phyloP scores from a whole-genome alignment of 2,329 filamentous ascomycete species.

The Phaeophleospora eucalypticola region DNA sequence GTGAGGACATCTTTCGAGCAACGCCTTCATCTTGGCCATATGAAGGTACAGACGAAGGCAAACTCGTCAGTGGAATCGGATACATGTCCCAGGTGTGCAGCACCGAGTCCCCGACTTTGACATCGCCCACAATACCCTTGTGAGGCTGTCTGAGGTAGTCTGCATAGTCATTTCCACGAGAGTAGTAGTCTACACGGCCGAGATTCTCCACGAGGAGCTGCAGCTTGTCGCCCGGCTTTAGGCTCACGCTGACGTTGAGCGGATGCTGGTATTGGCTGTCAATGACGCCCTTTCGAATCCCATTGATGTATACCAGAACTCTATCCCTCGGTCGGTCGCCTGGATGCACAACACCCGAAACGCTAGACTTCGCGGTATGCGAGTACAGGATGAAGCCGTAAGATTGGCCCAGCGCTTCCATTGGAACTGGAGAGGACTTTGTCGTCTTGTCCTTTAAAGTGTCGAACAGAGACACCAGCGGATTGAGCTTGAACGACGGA shows the following conservation, averaged over 20 bases:
- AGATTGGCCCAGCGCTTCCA: constrained; percentile 8
- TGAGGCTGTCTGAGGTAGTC: constrained; percentile 37
- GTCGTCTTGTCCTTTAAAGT: background rate
- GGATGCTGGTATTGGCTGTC: constrained; percentile 45
- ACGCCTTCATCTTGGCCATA: background rate
- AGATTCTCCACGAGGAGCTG: constrained; percentile 49
- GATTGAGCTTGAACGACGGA: constrained; percentile 37
- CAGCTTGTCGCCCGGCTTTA: constrained; percentile 40
- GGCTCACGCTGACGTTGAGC: constrained; percentile 35
- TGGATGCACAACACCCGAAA: constrained; percentile 29
- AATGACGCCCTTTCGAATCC: constrained; percentile 40
- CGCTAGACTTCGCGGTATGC: constrained; percentile 3
- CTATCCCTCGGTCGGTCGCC: constrained; percentile 47
- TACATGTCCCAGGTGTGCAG: constrained; percentile 42
- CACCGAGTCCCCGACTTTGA: constrained; percentile 36
- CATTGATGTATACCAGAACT: constrained; percentile 48
- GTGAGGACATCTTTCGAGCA: background rate
- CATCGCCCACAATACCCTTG: constrained; percentile 45
- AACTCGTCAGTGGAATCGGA: constrained; percentile 27
- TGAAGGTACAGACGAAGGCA: background rate
- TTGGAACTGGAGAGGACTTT: constrained; percentile 1
- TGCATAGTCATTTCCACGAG: constrained; percentile 30
- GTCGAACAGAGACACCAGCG: too few species aligned
- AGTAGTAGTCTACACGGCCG: constrained; percentile 48
- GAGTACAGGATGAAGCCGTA: constrained; percentile 12